Conservation (phyloP, 495 filamentous ascomycete species). For the Xylaria intraflava region DNA sequence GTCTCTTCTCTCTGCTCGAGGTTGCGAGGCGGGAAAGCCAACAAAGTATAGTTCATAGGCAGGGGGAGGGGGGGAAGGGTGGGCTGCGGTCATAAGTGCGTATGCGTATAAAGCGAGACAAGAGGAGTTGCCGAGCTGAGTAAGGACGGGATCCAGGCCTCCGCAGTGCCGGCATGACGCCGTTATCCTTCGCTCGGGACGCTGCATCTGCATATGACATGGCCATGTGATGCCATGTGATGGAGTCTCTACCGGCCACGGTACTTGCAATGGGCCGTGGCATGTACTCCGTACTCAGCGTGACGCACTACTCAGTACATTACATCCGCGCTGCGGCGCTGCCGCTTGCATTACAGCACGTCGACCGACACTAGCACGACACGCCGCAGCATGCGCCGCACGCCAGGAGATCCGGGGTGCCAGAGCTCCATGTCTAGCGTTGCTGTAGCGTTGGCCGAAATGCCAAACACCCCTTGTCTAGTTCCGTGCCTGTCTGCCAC, state of each 20-base stretch:
- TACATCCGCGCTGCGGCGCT: too few relatives aligned
- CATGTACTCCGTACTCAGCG: too few relatives aligned
- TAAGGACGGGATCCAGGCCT: too few relatives aligned
- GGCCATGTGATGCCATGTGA: too few relatives aligned
- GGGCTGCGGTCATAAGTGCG: background rate
- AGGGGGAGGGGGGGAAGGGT: too few relatives aligned
- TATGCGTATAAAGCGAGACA: too few relatives aligned
- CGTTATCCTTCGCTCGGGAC: background rate
- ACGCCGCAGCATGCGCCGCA: slow-evolving; percentile 6
- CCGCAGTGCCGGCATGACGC: background rate
- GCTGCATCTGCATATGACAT: slow-evolving; percentile 3
- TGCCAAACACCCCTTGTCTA: slow-evolving; percentile 27
- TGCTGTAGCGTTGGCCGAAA: slow-evolving; percentile 13
- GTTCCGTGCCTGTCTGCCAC: slow-evolving; percentile 26
- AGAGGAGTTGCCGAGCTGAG: too few relatives aligned
- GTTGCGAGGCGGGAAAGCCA: too few relatives aligned
- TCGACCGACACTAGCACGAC: background rate
- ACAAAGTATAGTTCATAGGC: too few relatives aligned
- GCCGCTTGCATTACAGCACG: slow-evolving; percentile 6
- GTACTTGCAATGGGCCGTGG: too few relatives aligned
- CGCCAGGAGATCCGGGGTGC: slow-evolving; percentile 5
- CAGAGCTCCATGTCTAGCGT: slow-evolving; percentile 11
- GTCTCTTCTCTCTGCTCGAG: background rate
- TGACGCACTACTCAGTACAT: background rate
- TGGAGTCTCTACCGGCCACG: too few relatives aligned